These are phyloP conservation scores for Candida vaughaniae DNA, from an alignment of 805 yeast species.

Conservation along the genomic window DNA sequence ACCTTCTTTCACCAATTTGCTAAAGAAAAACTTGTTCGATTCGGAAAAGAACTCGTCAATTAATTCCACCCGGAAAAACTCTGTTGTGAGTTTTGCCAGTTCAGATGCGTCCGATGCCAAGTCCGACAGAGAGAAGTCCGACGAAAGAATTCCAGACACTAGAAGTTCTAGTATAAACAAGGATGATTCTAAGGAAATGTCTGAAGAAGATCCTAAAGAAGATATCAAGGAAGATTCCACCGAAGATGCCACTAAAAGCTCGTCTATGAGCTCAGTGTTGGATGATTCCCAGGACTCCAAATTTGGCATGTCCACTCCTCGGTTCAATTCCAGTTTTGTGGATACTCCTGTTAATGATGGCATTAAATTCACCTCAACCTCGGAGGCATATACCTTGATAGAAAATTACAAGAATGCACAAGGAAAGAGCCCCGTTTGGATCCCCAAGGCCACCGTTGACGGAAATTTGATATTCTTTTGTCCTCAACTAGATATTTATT, in stretches of 20 bases:
- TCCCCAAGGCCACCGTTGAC: constrained; percentile 55
- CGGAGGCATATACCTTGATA: constrained; percentile 29
- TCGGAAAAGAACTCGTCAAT: constrained; percentile 29
- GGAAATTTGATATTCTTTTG: constrained; percentile 61
- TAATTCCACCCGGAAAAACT: constrained; percentile 44
- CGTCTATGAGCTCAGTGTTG: constrained; percentile 2
- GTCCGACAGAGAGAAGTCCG: background rate
- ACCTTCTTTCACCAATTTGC: constrained; percentile 37
- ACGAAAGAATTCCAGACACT: background rate
- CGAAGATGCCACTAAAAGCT: constrained; percentile 1
- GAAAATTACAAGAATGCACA: constrained; percentile 21
- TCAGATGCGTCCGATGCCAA: constrained; percentile 2
- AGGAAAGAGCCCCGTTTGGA: constrained; percentile 45
- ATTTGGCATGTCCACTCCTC: too few relatives aligned
- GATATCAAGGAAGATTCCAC: background rate
- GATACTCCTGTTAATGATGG: constrained; percentile 2
- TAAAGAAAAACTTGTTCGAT: constrained; percentile 37
- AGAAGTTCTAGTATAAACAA: too few relatives aligned
- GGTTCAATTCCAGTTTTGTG: constrained; percentile 8
- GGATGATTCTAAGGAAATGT: background rate
- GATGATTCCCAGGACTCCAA: constrained; percentile 3
- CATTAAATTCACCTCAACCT: constrained; percentile 14
- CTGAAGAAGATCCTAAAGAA: background rate
- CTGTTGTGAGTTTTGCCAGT: constrained; percentile 48
- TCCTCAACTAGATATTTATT: constrained; percentile 56